Evolutionary conservation across 495 filamentous ascomycete species (phyloP), one percentile per base, ranked within the genome.

Genomic region (Aspergillus leporis): DNA sequence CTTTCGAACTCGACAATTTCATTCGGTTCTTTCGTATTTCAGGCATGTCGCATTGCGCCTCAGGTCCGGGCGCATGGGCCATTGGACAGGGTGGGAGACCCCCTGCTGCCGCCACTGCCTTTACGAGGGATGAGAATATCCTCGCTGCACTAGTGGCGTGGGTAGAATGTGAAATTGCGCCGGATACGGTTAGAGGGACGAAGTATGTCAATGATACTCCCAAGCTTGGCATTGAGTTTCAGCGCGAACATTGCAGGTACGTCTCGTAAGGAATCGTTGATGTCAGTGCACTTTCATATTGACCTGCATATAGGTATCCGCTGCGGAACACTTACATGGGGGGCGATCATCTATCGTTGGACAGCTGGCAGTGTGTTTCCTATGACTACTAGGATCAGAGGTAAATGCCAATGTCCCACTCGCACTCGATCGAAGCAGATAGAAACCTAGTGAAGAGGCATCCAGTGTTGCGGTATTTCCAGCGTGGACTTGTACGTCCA

Each of bases 21-120:
- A 74, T 77, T 49, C 74, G 80, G 50, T 78, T 75, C 62, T 83
- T 83, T 64, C 70, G 76, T 16, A 75, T 82, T 47, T 67, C 71
- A 13, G 81, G 81, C 1, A 77, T 80, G 70, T 62, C 62, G 28
- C 78, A 78, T 53, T 78, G 71, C 56, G 64, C 55, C 23, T 65
- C 67, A 1, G 79, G 78, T 5, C 70, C 70, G 0, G 80, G 81
- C 0, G 80, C 74, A 0, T 75, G 74, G 70, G 66, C 72, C 18
- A 68, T 82, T 38, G 76, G 80, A 0, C 75, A 80, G 59, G 65
- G 63, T 4, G 65, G 67, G 5, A 51, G 22, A 16, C 55, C 59
- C 0, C 45, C 69, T 2, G 60, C 66, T 3, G 45, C 52, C 10
- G 58, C 43, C 0, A 60, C 69, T 21, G 61, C 55, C 0, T 56